Evolutionary conservation across 2,329 filamentous ascomycete species (phyloP).

Genomic region (Trichoderma simmonsii): DNA sequence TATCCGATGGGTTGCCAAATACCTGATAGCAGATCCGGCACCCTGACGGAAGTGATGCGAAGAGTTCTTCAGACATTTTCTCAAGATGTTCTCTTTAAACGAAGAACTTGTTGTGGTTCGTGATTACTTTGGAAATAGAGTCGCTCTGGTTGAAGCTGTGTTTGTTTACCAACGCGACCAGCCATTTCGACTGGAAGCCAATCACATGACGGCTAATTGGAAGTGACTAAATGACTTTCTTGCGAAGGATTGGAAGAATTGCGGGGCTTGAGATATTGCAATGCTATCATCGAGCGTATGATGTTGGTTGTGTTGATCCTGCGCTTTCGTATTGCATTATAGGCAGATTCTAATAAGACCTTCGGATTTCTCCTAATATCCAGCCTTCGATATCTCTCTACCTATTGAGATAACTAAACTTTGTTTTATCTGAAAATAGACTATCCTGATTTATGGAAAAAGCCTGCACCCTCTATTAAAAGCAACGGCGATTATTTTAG

Average conservation of each 20-base stretch:
- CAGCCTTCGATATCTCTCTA: neutral
- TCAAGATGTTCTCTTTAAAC: neutral
- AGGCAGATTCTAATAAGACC: neutral
- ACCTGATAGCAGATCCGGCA: conserved; percentile 1
- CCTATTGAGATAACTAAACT: neutral
- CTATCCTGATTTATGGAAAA: neutral
- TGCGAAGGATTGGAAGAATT: neutral
- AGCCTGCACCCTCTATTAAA: neutral
- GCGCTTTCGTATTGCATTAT: neutral
- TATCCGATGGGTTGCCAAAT: neutral
- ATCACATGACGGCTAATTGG: neutral
- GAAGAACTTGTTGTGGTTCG: neutral
- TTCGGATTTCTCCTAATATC: neutral
- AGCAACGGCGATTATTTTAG: neutral
- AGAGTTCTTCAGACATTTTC: neutral
- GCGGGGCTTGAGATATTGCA: neutral
- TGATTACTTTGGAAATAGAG: neutral
- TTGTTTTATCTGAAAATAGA: neutral
- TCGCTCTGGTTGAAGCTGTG: neutral
- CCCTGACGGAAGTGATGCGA: neutral
- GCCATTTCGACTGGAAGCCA: neutral
- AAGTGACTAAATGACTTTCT: neutral
- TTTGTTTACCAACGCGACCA: neutral
- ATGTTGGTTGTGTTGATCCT: neutral
- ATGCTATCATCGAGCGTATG: neutral